Conservation (phyloP, 1,284 basidiomycete genomes). For the Chondrostereum purpureum region DNA sequence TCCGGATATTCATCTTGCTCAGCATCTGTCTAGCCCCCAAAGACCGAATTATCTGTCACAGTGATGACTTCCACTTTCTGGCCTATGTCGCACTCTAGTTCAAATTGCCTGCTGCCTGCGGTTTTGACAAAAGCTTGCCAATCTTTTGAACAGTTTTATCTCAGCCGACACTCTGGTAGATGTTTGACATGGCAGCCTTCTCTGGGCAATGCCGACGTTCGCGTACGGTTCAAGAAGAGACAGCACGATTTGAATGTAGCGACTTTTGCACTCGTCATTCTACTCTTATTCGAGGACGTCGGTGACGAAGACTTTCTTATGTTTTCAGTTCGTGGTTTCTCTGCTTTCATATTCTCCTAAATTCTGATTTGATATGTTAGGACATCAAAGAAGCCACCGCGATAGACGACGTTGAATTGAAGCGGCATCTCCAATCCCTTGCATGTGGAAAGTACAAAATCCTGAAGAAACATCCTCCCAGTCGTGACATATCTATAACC, state of each 20-base stretch:
- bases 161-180: constrained; percentile 83
- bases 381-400: constrained; percentile 67
- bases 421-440: constrained; percentile 90
- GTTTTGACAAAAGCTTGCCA: constrained; percentile 59
- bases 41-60: constrained; percentile 78
- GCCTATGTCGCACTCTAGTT: constrained; percentile 68
- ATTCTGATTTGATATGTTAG: constrained; percentile 25
- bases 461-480: constrained; percentile 85
- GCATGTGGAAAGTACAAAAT: constrained; percentile 97
- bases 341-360: constrained; percentile 6
- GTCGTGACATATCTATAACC: constrained; percentile 68
- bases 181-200: constrained; percentile 91
- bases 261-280: constrained; percentile 84
- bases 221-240: constrained; percentile 73
- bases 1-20: no score
- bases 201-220: constrained; percentile 89
- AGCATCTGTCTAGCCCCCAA: constrained; percentile 42
- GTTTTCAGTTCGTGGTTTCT: constrained; percentile 65
- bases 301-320: constrained; percentile 63
- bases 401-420: constrained; percentile 76
- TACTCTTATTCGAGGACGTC: constrained; percentile 82
- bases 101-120: constrained; percentile 64
- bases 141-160: constrained; percentile 88
- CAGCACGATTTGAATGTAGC: constrained; percentile 92
- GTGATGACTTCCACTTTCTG: constrained; percentile 93